Evolutionary conservation across 1,139 yeast species (phyloP).

Genomic region (Yamadazyma dendronema): DNA sequence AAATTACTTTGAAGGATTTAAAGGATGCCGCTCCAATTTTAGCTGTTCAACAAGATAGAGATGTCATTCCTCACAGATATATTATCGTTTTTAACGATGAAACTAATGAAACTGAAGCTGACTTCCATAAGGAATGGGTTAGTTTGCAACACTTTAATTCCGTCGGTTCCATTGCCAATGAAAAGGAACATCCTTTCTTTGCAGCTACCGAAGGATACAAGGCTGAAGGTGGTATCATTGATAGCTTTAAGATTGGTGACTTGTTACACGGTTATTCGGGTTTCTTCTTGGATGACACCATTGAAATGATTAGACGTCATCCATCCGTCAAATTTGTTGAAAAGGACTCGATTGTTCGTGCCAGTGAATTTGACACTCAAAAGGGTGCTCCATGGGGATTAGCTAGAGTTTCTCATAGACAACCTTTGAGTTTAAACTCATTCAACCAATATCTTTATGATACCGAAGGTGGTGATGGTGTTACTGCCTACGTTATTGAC

Average conservation of each 20-base stretch:
- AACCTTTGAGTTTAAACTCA: constrained; percentile 58
- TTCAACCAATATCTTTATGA: constrained; percentile 33
- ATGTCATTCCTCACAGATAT: constrained; percentile 51
- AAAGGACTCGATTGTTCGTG: constrained; percentile 31
- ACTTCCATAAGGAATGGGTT: constrained; percentile 66
- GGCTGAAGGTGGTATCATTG: constrained; percentile 57
- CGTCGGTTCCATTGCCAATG: constrained; percentile 20
- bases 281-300: constrained; percentile 26
- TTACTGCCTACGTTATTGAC: constrained; percentile 44
- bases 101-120: constrained; percentile 26
- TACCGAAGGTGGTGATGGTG: constrained; percentile 43
- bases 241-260: constrained; percentile 33
- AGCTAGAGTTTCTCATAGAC: constrained; percentile 35
- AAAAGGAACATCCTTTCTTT: constrained; percentile 35
- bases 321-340: constrained; percentile 37
- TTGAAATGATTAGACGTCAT: constrained; percentile 25
- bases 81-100: constrained; percentile 36
- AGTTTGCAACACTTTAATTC: constrained; percentile 43
- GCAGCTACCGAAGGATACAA: constrained; percentile 30
- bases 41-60: constrained; percentile 13
- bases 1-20: constrained; percentile 12
- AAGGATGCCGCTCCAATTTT: constrained; percentile 17
- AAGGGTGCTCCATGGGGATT: constrained; percentile 36
- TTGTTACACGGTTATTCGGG: constrained; percentile 34
- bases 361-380: constrained; percentile 36